Evolutionary conservation across 2,329 filamentous ascomycete genomes (phyloP).

Genomic region (Cytospora leucostoma): DNA sequence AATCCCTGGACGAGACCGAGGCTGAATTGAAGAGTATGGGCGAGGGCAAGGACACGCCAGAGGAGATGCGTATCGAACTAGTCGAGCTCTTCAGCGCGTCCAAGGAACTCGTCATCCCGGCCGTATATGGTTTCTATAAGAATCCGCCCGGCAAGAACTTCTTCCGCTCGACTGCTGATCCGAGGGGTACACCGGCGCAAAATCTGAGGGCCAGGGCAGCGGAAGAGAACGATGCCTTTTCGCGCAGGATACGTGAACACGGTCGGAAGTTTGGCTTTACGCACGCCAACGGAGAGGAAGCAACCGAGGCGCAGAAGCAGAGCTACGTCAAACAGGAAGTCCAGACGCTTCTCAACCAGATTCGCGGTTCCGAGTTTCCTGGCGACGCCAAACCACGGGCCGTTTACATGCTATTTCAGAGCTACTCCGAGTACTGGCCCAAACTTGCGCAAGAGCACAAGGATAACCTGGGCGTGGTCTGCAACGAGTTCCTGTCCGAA

Average conservation of each 20-base stretch:
- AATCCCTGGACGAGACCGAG: conserved; percentile 51
- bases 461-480: conserved; percentile 55
- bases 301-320: conserved; percentile 42
- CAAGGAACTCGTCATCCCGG: conserved; percentile 55
- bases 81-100: conserved; percentile 54
- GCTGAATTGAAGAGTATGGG: conserved; percentile 52
- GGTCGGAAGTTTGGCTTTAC: conserved; percentile 52
- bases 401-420: conserved; percentile 56
- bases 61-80: conserved; percentile 56
- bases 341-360: conserved; percentile 51
- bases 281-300: conserved; percentile 27
- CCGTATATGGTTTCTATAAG: conserved; percentile 58
- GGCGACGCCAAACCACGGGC: conserved; percentile 55
- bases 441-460: conserved; percentile 55
- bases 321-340: conserved; percentile 52
- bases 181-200: conserved; percentile 53
- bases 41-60: conserved; percentile 51
- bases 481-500: conserved; percentile 55
- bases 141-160: conserved; percentile 54
- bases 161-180: conserved; percentile 51
- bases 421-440: conserved; percentile 55
- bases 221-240: conserved; percentile 54
- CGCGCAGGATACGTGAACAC: conserved; percentile 50
- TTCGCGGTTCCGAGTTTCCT: conserved; percentile 54
- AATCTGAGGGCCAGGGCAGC: conserved; percentile 53